These are phyloP conservation scores for Puccinia polysora DNA, from an alignment of 1,284 basidiomycete genomes.

Conservation along the genomic window DNA sequence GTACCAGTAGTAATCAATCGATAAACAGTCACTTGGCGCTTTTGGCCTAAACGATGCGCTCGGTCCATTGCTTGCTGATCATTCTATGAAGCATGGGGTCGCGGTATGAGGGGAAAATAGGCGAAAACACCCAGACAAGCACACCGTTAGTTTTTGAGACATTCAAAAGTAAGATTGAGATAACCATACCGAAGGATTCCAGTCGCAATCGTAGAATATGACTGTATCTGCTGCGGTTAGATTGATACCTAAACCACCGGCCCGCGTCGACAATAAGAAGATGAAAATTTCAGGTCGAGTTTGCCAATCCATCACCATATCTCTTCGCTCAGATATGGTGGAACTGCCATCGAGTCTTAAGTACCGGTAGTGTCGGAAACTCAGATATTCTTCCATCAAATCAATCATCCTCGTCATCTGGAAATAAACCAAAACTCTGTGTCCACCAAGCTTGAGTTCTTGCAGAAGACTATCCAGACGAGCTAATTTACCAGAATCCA, in stretches of 20 bases:
- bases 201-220: slow-evolving; percentile 97
- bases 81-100: slow-evolving; percentile 59
- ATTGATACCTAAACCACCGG: slow-evolving; percentile 97
- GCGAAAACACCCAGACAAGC: not conserved
- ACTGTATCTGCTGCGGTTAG: slow-evolving; percentile 96
- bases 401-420: slow-evolving; percentile 99
- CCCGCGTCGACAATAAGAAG: slow-evolving; percentile 91
- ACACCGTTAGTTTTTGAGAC: not conserved
- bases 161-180: not conserved
- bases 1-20: slow-evolving; percentile 93
- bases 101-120: not conserved
- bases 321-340: slow-evolving; percentile 89
- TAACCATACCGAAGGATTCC: slow-evolving; percentile 76
- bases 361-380: slow-evolving; percentile 97
- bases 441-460: slow-evolving; percentile 86
- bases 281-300: slow-evolving; percentile 92
- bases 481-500: slow-evolving; percentile 94
- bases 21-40: slow-evolving; percentile 97
- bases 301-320: slow-evolving; percentile 99
- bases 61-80: slow-evolving; percentile 99
- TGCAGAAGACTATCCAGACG: slow-evolving; percentile 81
- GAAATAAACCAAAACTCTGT: slow-evolving; percentile 95
- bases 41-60: slow-evolving; percentile 96
- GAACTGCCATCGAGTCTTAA: slow-evolving; percentile 90
- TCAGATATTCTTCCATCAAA: slow-evolving; percentile 96